Evolutionary conservation across 225 moss, liverwort and hornwort species (phyloP).

Genomic region (Ulota crispa): DNA sequence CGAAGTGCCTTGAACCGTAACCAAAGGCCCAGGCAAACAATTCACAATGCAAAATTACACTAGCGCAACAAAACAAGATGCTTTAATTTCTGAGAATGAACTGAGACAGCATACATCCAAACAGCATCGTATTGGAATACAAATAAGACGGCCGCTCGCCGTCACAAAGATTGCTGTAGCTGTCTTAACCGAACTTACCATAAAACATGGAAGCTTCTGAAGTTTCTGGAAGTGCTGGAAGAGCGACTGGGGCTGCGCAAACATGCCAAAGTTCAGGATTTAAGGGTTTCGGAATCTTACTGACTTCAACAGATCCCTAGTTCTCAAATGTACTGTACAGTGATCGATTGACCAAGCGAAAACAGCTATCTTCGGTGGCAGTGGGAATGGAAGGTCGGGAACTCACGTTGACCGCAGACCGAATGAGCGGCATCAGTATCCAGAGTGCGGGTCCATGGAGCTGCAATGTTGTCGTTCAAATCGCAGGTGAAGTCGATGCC

Average conservation of each 20-base stretch:
- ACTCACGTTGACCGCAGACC: conserved; percentile 54
- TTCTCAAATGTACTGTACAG: neutral
- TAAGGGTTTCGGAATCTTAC: neutral
- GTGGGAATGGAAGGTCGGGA: neutral
- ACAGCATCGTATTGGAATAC: neutral
- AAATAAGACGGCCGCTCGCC: neutral
- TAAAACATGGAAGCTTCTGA: conserved; percentile 29
- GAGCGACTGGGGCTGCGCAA: conserved; percentile 58
- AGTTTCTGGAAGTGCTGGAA: conserved; percentile 57
- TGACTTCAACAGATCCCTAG: neutral
- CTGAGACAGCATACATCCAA: neutral
- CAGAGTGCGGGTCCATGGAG: conserved; percentile 60
- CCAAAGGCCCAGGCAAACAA: neutral
- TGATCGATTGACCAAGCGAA: neutral
- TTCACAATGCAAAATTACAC: neutral
- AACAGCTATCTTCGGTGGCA: neutral
- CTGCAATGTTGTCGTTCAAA: conserved; percentile 86
- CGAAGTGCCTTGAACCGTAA: neutral
- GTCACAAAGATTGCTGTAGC: neutral
- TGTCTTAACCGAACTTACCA: conserved; percentile 30
- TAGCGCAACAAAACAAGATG: neutral
- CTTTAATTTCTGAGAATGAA: neutral
- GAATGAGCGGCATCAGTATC: conserved; percentile 29
- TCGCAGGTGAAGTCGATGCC: conserved; percentile 84
- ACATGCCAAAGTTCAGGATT: conserved; percentile 24